These are phyloP conservation scores for Rutidosis leptorrhynchoides DNA, from an alignment of 129 eudicot genomes.

Conservation along the genomic window DNA sequence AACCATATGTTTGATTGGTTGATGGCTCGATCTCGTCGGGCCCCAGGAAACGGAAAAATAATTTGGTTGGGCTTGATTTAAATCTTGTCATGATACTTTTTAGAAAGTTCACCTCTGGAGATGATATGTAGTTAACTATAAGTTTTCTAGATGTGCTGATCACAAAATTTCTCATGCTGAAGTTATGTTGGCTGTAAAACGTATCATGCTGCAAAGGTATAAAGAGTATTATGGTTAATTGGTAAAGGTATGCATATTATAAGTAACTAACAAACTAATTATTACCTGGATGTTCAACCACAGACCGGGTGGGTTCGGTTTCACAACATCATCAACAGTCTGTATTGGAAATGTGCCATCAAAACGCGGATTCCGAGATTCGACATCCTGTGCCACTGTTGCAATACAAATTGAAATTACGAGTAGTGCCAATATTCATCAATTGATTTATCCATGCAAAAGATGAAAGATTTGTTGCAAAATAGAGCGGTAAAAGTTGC, in stretches of 20 bases:
- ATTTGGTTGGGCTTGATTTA: slow-evolving; percentile 51
- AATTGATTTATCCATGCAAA: background rate
- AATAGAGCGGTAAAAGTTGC: background rate
- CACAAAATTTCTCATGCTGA: slow-evolving; percentile 71
- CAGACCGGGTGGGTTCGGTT: slow-evolving; percentile 49
- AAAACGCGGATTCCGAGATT: slow-evolving; percentile 49
- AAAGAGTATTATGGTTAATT: slow-evolving; percentile 17
- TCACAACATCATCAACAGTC: slow-evolving; percentile 45
- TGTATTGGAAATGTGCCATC: slow-evolving; percentile 44
- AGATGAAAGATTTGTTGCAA: slow-evolving; percentile 6
- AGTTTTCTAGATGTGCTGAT: slow-evolving; percentile 50
- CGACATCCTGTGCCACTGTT: slow-evolving; percentile 64
- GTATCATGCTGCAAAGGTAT: slow-evolving; percentile 67
- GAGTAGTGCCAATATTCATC: slow-evolving; percentile 5
- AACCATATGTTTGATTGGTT: slow-evolving; percentile 78
- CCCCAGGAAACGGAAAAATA: slow-evolving; percentile 72
- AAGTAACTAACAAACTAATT: slow-evolving; percentile 12
- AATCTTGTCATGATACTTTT: slow-evolving; percentile 52
- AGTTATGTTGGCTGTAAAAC: slow-evolving; percentile 75
- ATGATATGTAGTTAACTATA: slow-evolving; percentile 64
- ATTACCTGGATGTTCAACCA: slow-evolving; percentile 90
- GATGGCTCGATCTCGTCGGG: slow-evolving; percentile 59
- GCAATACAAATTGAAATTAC: slow-evolving; percentile 2
- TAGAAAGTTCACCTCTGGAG: slow-evolving; percentile 84
- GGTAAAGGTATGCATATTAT: slow-evolving; percentile 11